Base-by-base conservation (phyloP, 129 eudicot species). In the Dittrichia graveolens region DNA sequence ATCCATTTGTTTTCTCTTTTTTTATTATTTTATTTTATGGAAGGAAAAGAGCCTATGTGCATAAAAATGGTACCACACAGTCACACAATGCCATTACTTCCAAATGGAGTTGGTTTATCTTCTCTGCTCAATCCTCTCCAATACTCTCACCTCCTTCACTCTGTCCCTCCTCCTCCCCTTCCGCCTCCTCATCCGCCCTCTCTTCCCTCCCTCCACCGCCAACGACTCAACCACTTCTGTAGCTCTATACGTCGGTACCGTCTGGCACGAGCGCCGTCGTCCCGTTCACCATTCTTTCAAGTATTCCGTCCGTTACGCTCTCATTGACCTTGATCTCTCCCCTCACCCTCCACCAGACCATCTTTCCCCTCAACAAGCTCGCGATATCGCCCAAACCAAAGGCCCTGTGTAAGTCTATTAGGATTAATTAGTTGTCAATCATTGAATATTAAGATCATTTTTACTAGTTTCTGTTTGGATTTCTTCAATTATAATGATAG, bases 211-310 rank as follows among this genome's bases (percentile, higher is more conserved):
- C 54, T 78, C 65, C n/a, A 44, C 89, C 63, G 73, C 80, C 82
- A 76, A 10, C 46, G 75, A 58, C 63, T 53, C 49, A 15, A n/a
- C 62, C 4, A 71, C 55, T 13, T 81, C 75, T 8, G 75, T 80
- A 13, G 43, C 86, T 3, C 83, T 89, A 55, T 93, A 93, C 76
- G 65, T 87, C 46, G 98, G 98, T 43, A 83, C 89, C 47, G 98
- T 94, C 45, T 94, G 95, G 95, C 98, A 94, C 89, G 95, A 94
- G 75, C 95, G 98, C 68, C 92, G 92, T 53, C 96, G 92, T 56
- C 98, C 98, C 3, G 91, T 94, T 39, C 98, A 82, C 87, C 98
- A 94, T 76, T 82, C 91, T 3, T 94, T 94, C 71, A 79, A 71
- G 16, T 94, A 94, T 71, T 56, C 86, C 45, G 98, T 84, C 46